Percentiles rank a stretch among this genome's conserved stretches.
Conservation (phyloP, 192 early-diverging fungal genomes). For the Physocladia obscura region DNA sequence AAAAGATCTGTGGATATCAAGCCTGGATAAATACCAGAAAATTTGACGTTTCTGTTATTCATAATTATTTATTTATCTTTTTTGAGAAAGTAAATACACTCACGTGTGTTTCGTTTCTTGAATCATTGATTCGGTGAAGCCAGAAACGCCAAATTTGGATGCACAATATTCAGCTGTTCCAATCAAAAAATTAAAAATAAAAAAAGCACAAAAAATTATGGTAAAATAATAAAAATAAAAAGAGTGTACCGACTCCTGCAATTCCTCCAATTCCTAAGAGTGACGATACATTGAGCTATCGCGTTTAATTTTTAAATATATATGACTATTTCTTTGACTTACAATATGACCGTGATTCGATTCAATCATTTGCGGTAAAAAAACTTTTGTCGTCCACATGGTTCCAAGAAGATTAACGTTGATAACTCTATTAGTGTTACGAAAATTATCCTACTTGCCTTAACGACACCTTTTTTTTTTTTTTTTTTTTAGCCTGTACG, state of each 20-base stretch:
- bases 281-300: slow-evolving; percentile 43
- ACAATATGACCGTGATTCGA: slow-evolving; percentile 77
- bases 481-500: no score
- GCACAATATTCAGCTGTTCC: slow-evolving; percentile 72
- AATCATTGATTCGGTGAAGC: slow-evolving; percentile 72
- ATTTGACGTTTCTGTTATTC: slow-evolving; percentile 54
- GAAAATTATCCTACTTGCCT: neutral
- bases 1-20: slow-evolving; percentile 75
- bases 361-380: slow-evolving; percentile 74
- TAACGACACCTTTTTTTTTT: no score
- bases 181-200: no score
- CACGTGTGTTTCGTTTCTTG: slow-evolving; percentile 70
- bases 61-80: neutral
- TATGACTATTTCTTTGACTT: slow-evolving; percentile 3
- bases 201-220: no score
- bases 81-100: slow-evolving; percentile 23
- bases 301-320: neutral
- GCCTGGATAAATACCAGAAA: slow-evolving; percentile 72
- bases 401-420: slow-evolving; percentile 74
- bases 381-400: slow-evolving; percentile 71
- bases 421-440: slow-evolving; percentile 50
- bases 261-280: slow-evolving; percentile 38
- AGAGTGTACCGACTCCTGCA: slow-evolving; percentile 23
- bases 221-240: no score
- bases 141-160: slow-evolving; percentile 72